A percentile compares a stretch with the other conserved stretches of the same genome.
Conservation (phyloP, 768 basidiomycete species). For the Rhizopogon vesiculosus region DNA sequence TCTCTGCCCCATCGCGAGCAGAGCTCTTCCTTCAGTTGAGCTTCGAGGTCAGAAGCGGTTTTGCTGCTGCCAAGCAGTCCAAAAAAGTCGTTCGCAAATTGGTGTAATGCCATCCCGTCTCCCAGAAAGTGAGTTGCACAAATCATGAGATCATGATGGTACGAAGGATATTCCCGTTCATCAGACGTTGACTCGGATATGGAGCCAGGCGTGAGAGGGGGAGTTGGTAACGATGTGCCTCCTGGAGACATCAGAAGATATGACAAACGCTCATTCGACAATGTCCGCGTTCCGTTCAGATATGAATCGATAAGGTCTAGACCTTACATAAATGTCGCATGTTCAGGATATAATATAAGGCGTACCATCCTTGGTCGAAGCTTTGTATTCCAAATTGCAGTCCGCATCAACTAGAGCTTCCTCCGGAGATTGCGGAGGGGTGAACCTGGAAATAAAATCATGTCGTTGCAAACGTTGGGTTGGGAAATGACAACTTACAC, state of each 20-base stretch:
- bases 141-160: conserved; percentile 59
- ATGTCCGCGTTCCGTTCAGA: conserved; percentile 72
- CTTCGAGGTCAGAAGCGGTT: conserved; percentile 25
- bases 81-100: conserved; percentile 79
- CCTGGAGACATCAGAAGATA: conserved; percentile 50
- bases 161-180: conserved; percentile 13
- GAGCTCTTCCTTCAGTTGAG: conserved; percentile 30
- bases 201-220: conserved; percentile 29
- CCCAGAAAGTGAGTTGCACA: conserved; percentile 80
- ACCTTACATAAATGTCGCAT: background rate
- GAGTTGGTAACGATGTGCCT: conserved; percentile 20
- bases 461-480: background rate
- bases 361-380: conserved; percentile 52
- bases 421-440: conserved; percentile 34
- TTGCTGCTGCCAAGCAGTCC: conserved; percentile 43
- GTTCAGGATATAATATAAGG: background rate
- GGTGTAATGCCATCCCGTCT: conserved; percentile 84
- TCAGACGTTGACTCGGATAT: background rate
- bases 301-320: conserved; percentile 63
- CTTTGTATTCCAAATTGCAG: conserved; percentile 43
- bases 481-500: conserved; percentile 37
- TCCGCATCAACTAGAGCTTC: conserved; percentile 47
- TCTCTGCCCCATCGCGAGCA: conserved; percentile 19
- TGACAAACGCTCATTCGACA: conserved; percentile 63
- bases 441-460: conserved; percentile 33